Base-by-base conservation (phyloP, 2,329 filamentous ascomycete species). In the Dactylonectria macrodidyma region DNA sequence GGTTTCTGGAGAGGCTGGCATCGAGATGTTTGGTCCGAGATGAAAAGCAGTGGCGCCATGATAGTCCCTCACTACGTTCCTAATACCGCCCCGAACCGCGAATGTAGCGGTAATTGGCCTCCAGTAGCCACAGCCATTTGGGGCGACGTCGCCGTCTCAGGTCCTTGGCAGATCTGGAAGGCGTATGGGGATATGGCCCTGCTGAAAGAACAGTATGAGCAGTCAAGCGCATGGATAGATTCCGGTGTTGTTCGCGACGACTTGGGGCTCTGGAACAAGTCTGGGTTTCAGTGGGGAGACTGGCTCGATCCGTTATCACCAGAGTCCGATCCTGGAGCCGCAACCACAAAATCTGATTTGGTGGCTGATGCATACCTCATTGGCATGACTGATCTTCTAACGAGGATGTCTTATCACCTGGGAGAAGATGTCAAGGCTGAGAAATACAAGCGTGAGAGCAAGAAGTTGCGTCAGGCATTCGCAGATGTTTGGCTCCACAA, bases 231-330 rank as follows among this genome's bases (percentile, higher is more conserved):
- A 30, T 85, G 82, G 80, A 68, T 84, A 2, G 26, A 30, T 30
- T n/a, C 52, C 14, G 30, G 44, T 26, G 26, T 41, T n/a, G 52
- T 50, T 3, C 62, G 50, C 22, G 52, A 55, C 11, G 2, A 36
- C 12, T 38, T n/a, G 50, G 24, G n/a, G 7, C 46, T 44, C 41
- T 44, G 41, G 41, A 5, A 44, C 1, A 16, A 36, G n/a, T 26
- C 36, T 30, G 50, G 14, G 22, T 50, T 38, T 24, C 83, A 85
- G 68, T 79, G 79, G 33, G 83, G 81, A 5, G 84, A 86, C 70
- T 86, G 84, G 84, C 76, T 86, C 1, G 84, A 85, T 66, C 84
- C 84, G 0, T 74, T 77, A 19, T 78, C 84, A 4, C 83, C 84
- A 0, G 74, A 79, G 0, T 75, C 81, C 5, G 69, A 78, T 5